Base-by-base conservation (phyloP, 2,329 filamentous ascomycete species). In the Colletotrichum phormii region DNA sequence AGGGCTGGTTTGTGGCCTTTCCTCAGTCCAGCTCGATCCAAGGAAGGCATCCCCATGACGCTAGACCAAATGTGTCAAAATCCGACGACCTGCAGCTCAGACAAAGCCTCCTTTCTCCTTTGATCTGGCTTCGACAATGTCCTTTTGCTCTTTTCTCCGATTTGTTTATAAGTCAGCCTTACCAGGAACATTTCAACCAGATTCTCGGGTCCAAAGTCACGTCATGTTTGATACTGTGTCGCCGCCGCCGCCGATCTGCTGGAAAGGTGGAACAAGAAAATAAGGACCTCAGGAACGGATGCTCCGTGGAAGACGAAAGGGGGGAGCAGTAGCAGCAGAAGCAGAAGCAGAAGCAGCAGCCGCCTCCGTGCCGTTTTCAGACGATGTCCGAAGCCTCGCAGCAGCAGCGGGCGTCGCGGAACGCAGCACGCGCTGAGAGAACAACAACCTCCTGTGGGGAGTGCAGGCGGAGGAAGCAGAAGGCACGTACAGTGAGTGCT, bases 381-480 rank as follows among this genome's bases (percentile, higher is more conserved):
- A 67, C 61, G 73, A 83, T 82, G 81, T 80, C 82, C 77, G 81
- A 84, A 74, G 78, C 72, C 73, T 77, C 80, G 79, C 80, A 81
- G 75, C 77, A 80, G 79, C 72, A 76, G 73, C 75, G 75, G 67
- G 67, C 58, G 29, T 63, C 53, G 9, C 73, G 73, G 51, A 59
- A 37, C 62, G 64, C 49, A 12, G 73, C 76, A 66, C 79, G 80
- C 71, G 78, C 79, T 22, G 81, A 83, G 74, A 78, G 80, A 64
- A 79, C 76, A 35, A 81, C 82, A 8, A 86, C 84, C 24, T 87
- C 86, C 24, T 89, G 87, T 76, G 83, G 83, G 4, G 87, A 89
- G 75, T 89, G 87, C 68, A 84, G 86, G 59, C 81, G 86, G 72
- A 81, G 87, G 71, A 88, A 88, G 76, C 86, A 88, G 80, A 88